Conservation (phyloP, 441 rosid species). For the Brassica hybrid region DNA sequence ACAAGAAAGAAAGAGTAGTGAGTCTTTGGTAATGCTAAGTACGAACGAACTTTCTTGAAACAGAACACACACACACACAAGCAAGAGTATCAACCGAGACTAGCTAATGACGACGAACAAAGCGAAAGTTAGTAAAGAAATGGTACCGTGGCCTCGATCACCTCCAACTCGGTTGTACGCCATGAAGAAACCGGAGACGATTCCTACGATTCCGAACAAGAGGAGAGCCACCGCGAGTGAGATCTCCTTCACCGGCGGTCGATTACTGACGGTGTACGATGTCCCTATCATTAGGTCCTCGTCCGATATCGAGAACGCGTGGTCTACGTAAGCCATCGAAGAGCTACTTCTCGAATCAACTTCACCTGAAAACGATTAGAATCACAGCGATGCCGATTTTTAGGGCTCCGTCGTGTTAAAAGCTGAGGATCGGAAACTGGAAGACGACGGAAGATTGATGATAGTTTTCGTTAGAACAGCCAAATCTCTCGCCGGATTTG, state of each 20-base stretch:
- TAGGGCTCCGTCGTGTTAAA: not conserved
- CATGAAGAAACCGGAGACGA: conserved; percentile 66
- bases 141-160: conserved; percentile 73
- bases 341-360: not conserved
- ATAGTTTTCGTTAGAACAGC: conserved; percentile 7
- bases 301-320: conserved; percentile 88
- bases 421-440: conserved; percentile 24
- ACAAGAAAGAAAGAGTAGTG: not conserved
- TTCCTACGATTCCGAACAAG: conserved; percentile 71
- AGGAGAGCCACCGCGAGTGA: conserved; percentile 83
- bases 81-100: not conserved
- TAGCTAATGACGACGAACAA: not conserved
- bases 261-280: conserved; percentile 63
- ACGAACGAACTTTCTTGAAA: too few relatives aligned
- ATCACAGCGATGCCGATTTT: not conserved
- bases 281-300: conserved; percentile 83
- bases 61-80: conserved; percentile 1
- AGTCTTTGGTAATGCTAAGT: not conserved
- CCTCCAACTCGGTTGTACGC: conserved; percentile 72
- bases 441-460: conserved; percentile 17
- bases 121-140: not conserved
- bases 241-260: conserved; percentile 94
- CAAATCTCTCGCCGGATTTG: conserved; percentile 16
- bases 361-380: conserved; percentile 13
- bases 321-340: conserved; percentile 88